Evolutionary conservation across 495 filamentous ascomycete genomes (phyloP), one percentile per base, ranked within the genome.

Genomic region (Lasiosphaeria hispida): DNA sequence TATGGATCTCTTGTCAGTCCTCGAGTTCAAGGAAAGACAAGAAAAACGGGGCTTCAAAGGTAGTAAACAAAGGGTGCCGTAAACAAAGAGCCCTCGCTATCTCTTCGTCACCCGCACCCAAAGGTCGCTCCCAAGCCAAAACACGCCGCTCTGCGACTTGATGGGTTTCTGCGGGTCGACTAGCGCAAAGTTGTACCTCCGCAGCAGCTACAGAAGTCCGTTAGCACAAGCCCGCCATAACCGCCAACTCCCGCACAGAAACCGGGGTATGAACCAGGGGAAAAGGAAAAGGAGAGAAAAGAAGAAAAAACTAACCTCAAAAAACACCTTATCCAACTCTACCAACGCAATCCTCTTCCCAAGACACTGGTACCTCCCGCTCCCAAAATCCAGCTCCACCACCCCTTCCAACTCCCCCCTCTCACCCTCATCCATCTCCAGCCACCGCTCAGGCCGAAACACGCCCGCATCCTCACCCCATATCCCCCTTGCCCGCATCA

Each of bases 391-490:
- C 1, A 73, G 56, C 1, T 70, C 69, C 3, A 53, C 11, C 7
- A 62, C 62, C 42, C 39, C 69, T 19, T 68, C 65, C 76, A 78
- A 75, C 6, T 30, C 51, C 57, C 57, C 62, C 9, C 70, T 34
- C 39, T 57, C 56, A 15, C 72, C 70, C 3, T 54, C 64, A 10
- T 63, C 60, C 4, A 63, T 61, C 30, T 75, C 71, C n/a, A 82
- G 68, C 80, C 80, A 84, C 53, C 80, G 64, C 57, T 80, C 80
- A 0, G 79, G 81, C 7, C 73, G 66, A 55, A 78, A 84, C 8
- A 65, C 55, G 39, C 73, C 62, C 4, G 66, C 69, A 62, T 80
- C 74, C 40, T 65, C 62, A 0, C 79, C 80, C 53, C 66, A 83
- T 4, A 81, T 57, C 1, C 61, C 61, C 48, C 52, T 33, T 50